Evolutionary conservation across 75 land plant species (phyloP).

Genomic region (Pinus tabuliformis): DNA sequence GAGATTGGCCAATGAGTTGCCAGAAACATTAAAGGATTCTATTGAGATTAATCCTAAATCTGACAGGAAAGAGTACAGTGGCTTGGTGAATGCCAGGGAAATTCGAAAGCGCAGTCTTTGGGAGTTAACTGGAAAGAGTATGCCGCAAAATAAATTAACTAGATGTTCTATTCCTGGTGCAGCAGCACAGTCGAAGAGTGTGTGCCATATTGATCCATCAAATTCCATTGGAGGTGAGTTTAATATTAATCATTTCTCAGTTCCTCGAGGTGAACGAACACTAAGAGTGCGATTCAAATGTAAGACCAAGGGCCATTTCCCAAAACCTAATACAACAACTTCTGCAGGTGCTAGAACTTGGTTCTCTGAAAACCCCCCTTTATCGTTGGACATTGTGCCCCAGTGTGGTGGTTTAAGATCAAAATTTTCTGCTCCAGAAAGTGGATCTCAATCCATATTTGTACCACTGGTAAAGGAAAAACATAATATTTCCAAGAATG

Average conservation of each 20-base stretch:
- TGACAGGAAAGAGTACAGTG: background rate
- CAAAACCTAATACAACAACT: conserved; percentile 1
- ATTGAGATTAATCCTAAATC: background rate
- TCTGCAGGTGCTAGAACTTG: background rate
- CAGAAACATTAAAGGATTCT: background rate
- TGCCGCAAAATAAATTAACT: background rate
- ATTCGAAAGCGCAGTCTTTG: conserved; percentile 47
- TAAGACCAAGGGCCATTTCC: background rate
- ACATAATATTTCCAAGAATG: background rate
- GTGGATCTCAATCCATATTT: conserved; percentile 1
- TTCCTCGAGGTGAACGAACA: conserved; percentile 32
- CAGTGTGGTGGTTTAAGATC: background rate
- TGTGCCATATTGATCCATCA: background rate
- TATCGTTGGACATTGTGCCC: background rate
- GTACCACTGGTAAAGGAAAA: background rate
- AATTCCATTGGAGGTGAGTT: conserved; percentile 2
- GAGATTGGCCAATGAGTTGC: conserved; percentile 8
- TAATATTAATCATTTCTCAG: background rate
- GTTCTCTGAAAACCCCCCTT: background rate
- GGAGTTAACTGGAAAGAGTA: conserved; percentile 40
- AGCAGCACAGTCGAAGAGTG: conserved; percentile 2
- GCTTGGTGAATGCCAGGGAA: conserved; percentile 18
- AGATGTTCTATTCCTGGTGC: background rate
- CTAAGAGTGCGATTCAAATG: conserved; percentile 13
- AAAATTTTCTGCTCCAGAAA: background rate